Conservation (phyloP, 2,329 filamentous ascomycete species). For the Cercospora zeina region DNA sequence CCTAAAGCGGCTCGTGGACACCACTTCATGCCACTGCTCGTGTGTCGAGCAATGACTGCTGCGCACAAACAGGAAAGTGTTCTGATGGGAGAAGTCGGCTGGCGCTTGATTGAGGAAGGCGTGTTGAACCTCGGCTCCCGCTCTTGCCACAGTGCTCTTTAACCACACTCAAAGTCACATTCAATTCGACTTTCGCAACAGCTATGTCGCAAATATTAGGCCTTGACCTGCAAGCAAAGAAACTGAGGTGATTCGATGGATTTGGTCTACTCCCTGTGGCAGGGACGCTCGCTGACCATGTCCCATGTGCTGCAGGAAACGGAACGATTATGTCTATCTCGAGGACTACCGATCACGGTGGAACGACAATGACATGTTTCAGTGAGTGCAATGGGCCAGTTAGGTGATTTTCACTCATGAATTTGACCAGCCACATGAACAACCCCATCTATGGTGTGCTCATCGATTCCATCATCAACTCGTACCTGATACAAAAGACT, state of each 20-base stretch:
- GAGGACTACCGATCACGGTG: constrained; percentile 86
- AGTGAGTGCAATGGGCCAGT: constrained; percentile 37
- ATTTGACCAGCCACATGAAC: constrained; percentile 52
- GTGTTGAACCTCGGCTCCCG: constrained; percentile 13
- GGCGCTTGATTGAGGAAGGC: not conserved
- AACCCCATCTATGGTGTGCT: constrained; percentile 53
- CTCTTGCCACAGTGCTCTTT: not conserved
- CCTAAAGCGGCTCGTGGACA: too few relatives aligned
- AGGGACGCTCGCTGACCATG: not conserved
- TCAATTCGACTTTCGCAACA: not conserved
- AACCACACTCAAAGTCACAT: not conserved
- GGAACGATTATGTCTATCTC: constrained; percentile 73
- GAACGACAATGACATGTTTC: constrained; percentile 94
- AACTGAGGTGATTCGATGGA: constrained; percentile 6
- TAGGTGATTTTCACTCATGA: not conserved
- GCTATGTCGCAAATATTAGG: constrained; percentile 44
- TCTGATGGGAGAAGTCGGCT: not conserved
- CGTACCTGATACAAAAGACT: constrained; percentile 79
- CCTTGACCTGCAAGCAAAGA: constrained; percentile 42
- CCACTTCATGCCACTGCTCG: not conserved
- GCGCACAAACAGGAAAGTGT: not conserved
- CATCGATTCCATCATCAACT: constrained; percentile 84
- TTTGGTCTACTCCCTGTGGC: not conserved
- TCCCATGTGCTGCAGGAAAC: constrained; percentile 40
- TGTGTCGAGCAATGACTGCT: not conserved